Evolutionary conservation across 116 monocot species (phyloP), one percentile per base, ranked within the genome.

Genomic region (Cymodocea nodosa): DNA sequence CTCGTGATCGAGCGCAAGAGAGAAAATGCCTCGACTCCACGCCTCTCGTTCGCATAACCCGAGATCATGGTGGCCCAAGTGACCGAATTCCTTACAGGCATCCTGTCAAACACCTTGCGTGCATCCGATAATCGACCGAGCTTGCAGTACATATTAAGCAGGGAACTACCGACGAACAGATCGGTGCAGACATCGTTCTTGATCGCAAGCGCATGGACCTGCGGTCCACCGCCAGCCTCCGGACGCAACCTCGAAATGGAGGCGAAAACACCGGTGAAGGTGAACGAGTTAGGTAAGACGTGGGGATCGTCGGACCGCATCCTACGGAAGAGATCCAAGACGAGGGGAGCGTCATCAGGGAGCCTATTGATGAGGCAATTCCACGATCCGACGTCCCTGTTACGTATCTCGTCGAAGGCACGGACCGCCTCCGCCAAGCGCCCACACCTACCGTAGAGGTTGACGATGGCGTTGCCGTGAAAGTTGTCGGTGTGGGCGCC

Each of bases 51-150:
- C 17, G 88, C 81, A 50, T 85, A 88, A 2, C 86, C 86, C 0
- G 81, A 79, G 35, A 90, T 64, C 82, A 90, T 83, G 55, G 90
- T 40, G 0, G 90, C 79, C 86, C 84, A 90, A 30, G 84, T 56
- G 3, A 90, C 79, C 0, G 78, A 69, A 55, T 86, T 90, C 51
- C 77, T 77, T 0, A 71, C 36, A 0, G 65, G 70, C 90, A 90
- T 90, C 59, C 59, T 67, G 40, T 90, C 86, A 20, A 90, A 90
- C 79, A 86, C 69, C 67, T 56, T 84, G 35, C 82, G 79, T 3
- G 86, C 90, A 51, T 90, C 79, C 0, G 9, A 22, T 1, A 81
- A 9, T 44, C 69, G 56, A 0, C 79, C 86, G 17, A 79, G 19
- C 57, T 84, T 86, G 18, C 73, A 81, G 59, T 90, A 86, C 86